phyloP scores from a whole-genome alignment of 768 basidiomycete genomes.

The Mycena amicta region DNA sequence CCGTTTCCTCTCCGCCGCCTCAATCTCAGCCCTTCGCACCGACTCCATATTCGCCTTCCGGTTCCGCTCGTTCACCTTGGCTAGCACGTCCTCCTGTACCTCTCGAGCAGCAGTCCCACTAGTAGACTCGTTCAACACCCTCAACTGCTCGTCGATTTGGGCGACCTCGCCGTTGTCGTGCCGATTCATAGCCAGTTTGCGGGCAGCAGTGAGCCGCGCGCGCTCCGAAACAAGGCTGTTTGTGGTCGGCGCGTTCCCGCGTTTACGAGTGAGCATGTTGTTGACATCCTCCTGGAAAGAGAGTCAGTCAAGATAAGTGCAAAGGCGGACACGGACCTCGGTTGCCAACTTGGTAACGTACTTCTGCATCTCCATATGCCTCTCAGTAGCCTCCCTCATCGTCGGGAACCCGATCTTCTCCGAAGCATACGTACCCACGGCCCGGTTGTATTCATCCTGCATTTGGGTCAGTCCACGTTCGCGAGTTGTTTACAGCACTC shows the following conservation, averaged over 20 bases:
- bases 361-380: constrained; percentile 62
- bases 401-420: constrained; percentile 71
- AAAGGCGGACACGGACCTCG: constrained; percentile 48
- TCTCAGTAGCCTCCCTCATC: constrained; percentile 65
- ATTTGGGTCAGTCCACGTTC: neutral
- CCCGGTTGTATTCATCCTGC: constrained; percentile 76
- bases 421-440: constrained; percentile 41
- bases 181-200: constrained; percentile 73
- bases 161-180: constrained; percentile 67
- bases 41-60: constrained; percentile 81
- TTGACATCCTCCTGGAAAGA: constrained; percentile 72
- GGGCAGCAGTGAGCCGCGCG: constrained; percentile 68
- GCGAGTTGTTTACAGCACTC: constrained; percentile 31
- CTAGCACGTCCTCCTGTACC: constrained; percentile 54
- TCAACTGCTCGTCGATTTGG: constrained; percentile 64
- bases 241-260: constrained; percentile 41
- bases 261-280: constrained; percentile 77
- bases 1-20: constrained; percentile 69
- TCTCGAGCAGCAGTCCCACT: constrained; percentile 25
- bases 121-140: constrained; percentile 42
- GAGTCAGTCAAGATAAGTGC: constrained; percentile 9
- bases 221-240: constrained; percentile 46
- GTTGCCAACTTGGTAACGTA: constrained; percentile 68
- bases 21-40: constrained; percentile 74
- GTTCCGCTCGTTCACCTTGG: constrained; percentile 89